Conservation (phyloP, 345 rosid genomes). For the Salix udensis region DNA sequence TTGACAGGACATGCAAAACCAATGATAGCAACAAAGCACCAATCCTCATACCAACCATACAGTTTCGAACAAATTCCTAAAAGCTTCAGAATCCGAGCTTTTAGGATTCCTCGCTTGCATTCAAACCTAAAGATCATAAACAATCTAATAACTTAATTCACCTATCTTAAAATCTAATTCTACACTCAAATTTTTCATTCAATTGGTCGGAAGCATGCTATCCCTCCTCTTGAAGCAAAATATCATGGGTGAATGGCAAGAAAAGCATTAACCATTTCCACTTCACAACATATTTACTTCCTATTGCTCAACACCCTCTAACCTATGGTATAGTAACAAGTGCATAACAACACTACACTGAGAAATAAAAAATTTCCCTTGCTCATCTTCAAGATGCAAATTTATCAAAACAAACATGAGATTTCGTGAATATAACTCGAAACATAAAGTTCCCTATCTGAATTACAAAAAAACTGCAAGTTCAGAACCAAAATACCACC, state of each 20-base stretch:
- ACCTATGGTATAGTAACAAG: not conserved
- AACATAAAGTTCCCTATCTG: not conserved
- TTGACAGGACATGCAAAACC: not conserved
- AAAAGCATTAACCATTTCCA: not conserved
- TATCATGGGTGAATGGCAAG: not conserved
- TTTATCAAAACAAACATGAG: not conserved
- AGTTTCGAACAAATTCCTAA: not conserved
- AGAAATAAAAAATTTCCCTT: not conserved
- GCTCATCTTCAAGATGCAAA: not conserved
- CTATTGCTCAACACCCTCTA: not conserved
- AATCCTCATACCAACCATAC: no score
- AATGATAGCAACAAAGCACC: not conserved
- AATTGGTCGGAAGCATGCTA: no score
- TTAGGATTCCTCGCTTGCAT: not conserved
- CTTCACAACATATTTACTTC: not conserved
- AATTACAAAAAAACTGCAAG: not conserved
- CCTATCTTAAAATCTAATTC: not conserved
- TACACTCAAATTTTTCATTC: not conserved
- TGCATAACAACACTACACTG: not conserved
- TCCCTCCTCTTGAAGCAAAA: not conserved
- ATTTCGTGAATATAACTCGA: not conserved
- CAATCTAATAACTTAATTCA: not conserved
- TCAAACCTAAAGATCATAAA: not conserved
- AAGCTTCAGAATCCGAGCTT: not conserved
- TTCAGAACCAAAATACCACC: slow-evolving; percentile 8